Conservation (phyloP, 2,329 filamentous ascomycete genomes). For the Torrubiellomyces zombiae region DNA sequence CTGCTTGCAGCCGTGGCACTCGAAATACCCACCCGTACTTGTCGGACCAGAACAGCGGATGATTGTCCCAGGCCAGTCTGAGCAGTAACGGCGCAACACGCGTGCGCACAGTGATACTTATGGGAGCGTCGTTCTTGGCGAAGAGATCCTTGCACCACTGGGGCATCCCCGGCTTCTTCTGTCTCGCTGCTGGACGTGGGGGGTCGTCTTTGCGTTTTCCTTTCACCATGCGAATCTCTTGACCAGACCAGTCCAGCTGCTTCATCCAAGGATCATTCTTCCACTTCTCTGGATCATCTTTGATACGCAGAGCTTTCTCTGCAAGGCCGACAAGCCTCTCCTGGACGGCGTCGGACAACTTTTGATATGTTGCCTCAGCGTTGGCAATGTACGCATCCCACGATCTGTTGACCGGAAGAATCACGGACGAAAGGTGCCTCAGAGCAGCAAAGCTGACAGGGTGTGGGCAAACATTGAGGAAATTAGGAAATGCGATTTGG, state of each 20-base stretch:
- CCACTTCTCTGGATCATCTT: slow-evolving; percentile 52
- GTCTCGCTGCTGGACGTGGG: slow-evolving; percentile 58
- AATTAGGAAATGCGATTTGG: slow-evolving; percentile 80
- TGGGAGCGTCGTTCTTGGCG: slow-evolving; percentile 45
- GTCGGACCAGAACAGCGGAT: slow-evolving; percentile 86
- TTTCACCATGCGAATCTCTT: slow-evolving; percentile 82
- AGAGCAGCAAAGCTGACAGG: slow-evolving; percentile 93
- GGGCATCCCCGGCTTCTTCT: slow-evolving; percentile 91
- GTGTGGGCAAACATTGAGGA: slow-evolving; percentile 80
- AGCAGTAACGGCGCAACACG: slow-evolving; percentile 75
- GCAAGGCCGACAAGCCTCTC: slow-evolving; percentile 58
- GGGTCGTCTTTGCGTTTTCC: slow-evolving; percentile 75
- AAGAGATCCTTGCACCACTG: slow-evolving; percentile 94
- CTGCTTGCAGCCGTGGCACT: slow-evolving; percentile 44
- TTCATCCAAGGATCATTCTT: slow-evolving; percentile 73
- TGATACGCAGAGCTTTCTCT: slow-evolving; percentile 60
- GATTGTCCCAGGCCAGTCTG: slow-evolving; percentile 71
- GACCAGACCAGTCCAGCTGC: slow-evolving; percentile 90
- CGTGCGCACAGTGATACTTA: slow-evolving; percentile 70
- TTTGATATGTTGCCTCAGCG: slow-evolving; percentile 70
- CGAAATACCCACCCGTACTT: slow-evolving; percentile 86
- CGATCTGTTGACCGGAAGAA: slow-evolving; percentile 71
- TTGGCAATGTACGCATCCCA: slow-evolving; percentile 78
- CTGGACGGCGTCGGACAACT: slow-evolving; percentile 60
- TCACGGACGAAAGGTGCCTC: slow-evolving; percentile 82